phyloP scores from a whole-genome alignment of 495 filamentous ascomycete genomes.

The Aspergillus leporis region DNA sequence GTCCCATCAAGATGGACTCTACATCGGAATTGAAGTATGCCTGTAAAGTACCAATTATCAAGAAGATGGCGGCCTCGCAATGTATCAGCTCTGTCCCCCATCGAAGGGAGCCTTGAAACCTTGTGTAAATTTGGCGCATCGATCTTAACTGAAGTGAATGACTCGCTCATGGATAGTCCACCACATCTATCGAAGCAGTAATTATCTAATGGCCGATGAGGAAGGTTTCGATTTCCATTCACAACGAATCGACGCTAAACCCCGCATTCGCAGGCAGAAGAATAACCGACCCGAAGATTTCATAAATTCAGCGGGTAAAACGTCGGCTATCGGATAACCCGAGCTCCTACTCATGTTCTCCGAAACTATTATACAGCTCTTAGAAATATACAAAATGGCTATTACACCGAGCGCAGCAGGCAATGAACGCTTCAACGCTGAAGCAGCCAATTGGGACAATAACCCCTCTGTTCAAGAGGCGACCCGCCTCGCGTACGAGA shows the following conservation, averaged over 20 bases:
- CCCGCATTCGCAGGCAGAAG: background rate
- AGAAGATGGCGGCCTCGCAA: too few relatives aligned
- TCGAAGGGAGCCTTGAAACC: too few relatives aligned
- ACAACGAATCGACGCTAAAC: background rate
- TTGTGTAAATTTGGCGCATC: too few relatives aligned
- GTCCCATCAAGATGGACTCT: too few relatives aligned
- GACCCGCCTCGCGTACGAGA: slow-evolving; percentile 18
- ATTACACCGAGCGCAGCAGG: slow-evolving; percentile 2
- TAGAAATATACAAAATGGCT: background rate
- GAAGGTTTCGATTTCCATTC: background rate
- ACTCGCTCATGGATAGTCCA: too few relatives aligned
- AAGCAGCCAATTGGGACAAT: slow-evolving; percentile 26
- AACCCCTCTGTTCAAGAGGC: slow-evolving; percentile 21
- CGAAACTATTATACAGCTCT: background rate
- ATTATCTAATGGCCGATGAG: too few relatives aligned
- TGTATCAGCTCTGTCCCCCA: too few relatives aligned
- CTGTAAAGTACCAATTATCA: too few relatives aligned
- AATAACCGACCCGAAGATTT: background rate
- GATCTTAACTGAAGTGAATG: too few relatives aligned
- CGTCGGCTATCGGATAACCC: background rate
- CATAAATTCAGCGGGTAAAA: background rate
- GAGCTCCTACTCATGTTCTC: background rate
- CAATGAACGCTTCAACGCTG: slow-evolving; percentile 26
- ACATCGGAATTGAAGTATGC: too few relatives aligned
- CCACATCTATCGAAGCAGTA: too few relatives aligned